Conservation (phyloP, 1,284 basidiomycete genomes). For the Volvariella volvacea region DNA sequence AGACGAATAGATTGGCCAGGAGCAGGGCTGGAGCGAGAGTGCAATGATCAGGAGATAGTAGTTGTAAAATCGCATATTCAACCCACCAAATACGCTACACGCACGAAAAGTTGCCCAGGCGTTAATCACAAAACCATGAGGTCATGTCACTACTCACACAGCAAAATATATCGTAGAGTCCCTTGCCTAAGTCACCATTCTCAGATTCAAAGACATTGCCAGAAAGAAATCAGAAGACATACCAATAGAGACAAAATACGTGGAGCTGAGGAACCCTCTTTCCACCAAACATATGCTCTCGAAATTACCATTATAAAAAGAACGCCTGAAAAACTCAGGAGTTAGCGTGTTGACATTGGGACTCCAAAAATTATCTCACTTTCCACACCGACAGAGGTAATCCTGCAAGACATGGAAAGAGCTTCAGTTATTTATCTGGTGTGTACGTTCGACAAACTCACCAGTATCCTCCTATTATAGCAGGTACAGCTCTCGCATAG, state of each 20-base stretch:
- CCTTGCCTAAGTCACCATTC: constrained; percentile 11
- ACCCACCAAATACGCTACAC: not conserved
- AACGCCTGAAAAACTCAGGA: constrained; percentile 11
- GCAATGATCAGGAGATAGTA: not conserved
- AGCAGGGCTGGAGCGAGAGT: constrained; percentile 11
- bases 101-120: not conserved
- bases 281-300: constrained; percentile 19
- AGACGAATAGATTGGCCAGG: constrained; percentile 17
- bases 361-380: constrained; percentile 11
- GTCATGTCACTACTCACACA: constrained; percentile 12
- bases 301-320: constrained; percentile 18
- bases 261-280: constrained; percentile 15
- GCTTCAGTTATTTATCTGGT: not conserved
- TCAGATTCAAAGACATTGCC: not conserved
- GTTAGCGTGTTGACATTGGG: not conserved
- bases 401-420: constrained; percentile 12
- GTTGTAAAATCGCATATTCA: not conserved
- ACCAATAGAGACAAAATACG: constrained; percentile 17
- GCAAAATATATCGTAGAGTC: constrained; percentile 22
- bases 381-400: constrained; percentile 18
- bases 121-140: not conserved
- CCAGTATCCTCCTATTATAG: constrained; percentile 21
- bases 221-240: not conserved
- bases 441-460: constrained; percentile 7
- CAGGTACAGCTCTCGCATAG: constrained; percentile 19